phyloP scores from a whole-genome alignment of 225 moss, liverwort and hornwort genomes.

The Thuidium tamariscinum region DNA sequence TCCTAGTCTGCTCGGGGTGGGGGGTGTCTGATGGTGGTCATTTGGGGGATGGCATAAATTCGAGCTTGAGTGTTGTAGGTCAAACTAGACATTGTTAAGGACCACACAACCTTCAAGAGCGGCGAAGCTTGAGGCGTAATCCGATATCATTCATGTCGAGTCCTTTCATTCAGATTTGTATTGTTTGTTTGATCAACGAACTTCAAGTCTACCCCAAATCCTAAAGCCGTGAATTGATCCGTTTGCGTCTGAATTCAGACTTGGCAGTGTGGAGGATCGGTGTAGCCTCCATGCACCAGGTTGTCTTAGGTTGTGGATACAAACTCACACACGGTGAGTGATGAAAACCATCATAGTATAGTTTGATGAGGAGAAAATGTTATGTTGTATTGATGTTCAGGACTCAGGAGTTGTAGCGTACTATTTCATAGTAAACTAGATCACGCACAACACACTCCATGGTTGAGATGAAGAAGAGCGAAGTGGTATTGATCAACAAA shows the following conservation, averaged over 20 bases:
- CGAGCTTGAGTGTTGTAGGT: neutral
- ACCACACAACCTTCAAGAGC: neutral
- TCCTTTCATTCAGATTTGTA: neutral
- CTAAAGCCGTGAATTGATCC: neutral
- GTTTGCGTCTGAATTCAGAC: neutral
- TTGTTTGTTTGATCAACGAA: neutral
- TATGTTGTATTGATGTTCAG: no score
- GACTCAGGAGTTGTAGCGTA: no score
- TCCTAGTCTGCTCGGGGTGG: no score
- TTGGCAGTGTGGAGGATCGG: neutral
- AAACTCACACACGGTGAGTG: neutral
- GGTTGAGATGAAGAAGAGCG: no score
- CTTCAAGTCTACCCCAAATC: neutral
- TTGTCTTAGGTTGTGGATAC: neutral
- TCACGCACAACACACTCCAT: no score
- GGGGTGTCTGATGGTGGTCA: no score
- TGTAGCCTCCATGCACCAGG: neutral
- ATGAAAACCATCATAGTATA: neutral
- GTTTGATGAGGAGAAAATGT: no score
- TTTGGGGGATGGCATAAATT: neutral
- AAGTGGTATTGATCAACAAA: no score
- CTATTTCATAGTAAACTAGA: no score
- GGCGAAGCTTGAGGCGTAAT: neutral
- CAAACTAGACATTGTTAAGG: neutral
- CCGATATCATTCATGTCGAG: neutral